Evolutionary conservation across 169 alveolate species (phyloP).

Genomic region (Plasmodium blacklocki): DNA sequence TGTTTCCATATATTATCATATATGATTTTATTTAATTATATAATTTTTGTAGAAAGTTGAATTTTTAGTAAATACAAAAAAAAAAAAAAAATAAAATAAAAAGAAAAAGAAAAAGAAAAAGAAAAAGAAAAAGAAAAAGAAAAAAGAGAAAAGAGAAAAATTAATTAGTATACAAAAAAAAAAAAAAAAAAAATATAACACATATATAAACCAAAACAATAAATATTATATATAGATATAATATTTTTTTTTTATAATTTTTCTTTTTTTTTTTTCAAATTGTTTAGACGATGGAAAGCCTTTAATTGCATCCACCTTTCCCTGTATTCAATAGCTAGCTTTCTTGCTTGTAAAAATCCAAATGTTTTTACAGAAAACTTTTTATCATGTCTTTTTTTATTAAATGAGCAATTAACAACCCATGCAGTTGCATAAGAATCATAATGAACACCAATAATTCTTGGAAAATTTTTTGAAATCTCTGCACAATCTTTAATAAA

Average conservation of each 20-base stretch:
- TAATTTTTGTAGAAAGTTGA: too few relatives aligned
- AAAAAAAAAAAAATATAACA: too few relatives aligned
- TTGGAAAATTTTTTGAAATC: conserved; percentile 47
- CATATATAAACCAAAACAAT: too few relatives aligned
- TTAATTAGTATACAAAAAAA: too few relatives aligned
- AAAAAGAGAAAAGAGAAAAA: too few relatives aligned
- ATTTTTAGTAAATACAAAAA: too few relatives aligned
- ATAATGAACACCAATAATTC: conserved; percentile 66
- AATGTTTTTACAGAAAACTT: conserved; percentile 65
- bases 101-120: too few relatives aligned
- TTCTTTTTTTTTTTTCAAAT: background rate
- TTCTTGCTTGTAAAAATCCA: conserved; percentile 73
- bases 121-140: too few relatives aligned
- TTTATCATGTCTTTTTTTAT: conserved; percentile 48
- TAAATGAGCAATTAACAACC: conserved; percentile 64
- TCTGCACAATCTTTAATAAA: conserved; percentile 63
- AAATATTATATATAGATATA: too few relatives aligned
- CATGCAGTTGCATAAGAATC: conserved; percentile 73
- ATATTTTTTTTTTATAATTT: background rate
- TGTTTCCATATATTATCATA: too few relatives aligned
- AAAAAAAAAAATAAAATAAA: too few relatives aligned
- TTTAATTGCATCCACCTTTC: conserved; percentile 31
- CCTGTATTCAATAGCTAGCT: conserved; percentile 72
- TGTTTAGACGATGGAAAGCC: conserved; percentile 6
- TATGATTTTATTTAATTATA: too few relatives aligned